These are phyloP conservation scores for maize (Zea mays) DNA, from an alignment of 176 grass and related monocot species.

Conservation along the genomic window DNA sequence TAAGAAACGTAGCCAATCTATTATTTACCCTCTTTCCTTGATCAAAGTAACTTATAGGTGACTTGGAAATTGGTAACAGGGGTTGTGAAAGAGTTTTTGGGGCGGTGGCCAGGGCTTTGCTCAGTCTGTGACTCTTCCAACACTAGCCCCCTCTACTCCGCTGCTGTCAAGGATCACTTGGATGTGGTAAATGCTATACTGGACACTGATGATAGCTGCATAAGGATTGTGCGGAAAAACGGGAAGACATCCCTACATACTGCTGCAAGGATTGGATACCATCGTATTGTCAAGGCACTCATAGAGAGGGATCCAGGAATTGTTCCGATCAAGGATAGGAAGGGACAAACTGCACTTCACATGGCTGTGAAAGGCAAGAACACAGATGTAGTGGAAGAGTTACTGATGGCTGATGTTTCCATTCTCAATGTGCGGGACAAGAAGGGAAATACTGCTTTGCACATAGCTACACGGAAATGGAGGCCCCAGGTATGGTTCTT, in stretches of 20 bases:
- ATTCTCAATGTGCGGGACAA: slow-evolving; percentile 92
- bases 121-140: slow-evolving; percentile 75
- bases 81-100: slow-evolving; percentile 77
- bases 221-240: slow-evolving; percentile 85
- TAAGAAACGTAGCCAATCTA: neutral
- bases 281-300: slow-evolving; percentile 75
- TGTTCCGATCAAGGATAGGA: slow-evolving; percentile 81
- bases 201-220: slow-evolving; percentile 53
- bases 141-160: slow-evolving; percentile 86
- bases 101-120: slow-evolving; percentile 66
- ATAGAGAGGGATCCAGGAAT: slow-evolving; percentile 75
- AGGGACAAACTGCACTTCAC: slow-evolving; percentile 97
- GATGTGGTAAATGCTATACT: slow-evolving; percentile 89
- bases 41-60: neutral
- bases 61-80: slow-evolving; percentile 45
- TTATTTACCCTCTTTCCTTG: neutral
- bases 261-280: slow-evolving; percentile 74
- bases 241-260: slow-evolving; percentile 88
- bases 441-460: slow-evolving; percentile 90
- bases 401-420: slow-evolving; percentile 78
- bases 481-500: slow-evolving; percentile 77
- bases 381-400: slow-evolving; percentile 86
- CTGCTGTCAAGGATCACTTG: slow-evolving; percentile 83
- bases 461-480: slow-evolving; percentile 99
- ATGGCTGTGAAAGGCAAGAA: slow-evolving; percentile 98